phyloP scores from a whole-genome alignment of 306 rosid genomes.

The Rubus idaeus region DNA sequence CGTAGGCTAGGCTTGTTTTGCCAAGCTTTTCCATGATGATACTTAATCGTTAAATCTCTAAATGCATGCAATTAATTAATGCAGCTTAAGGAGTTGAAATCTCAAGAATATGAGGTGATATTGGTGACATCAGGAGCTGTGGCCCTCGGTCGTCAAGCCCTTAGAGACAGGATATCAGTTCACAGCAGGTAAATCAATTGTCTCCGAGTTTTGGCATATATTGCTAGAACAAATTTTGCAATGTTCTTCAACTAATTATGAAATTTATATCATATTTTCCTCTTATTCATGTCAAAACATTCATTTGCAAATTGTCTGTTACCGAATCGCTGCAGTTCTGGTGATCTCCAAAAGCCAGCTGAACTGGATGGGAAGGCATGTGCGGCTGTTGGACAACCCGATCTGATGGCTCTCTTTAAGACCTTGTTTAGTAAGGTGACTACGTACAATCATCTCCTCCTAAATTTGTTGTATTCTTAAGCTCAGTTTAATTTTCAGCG shows the following conservation, averaged over 20 bases:
- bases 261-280: too few species aligned
- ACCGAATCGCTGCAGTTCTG: constrained; percentile 56
- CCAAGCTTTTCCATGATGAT: neutral
- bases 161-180: constrained; percentile 63
- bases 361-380: constrained; percentile 97
- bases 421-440: constrained; percentile 82
- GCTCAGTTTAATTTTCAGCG: neutral
- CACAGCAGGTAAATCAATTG: constrained; percentile 66
- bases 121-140: constrained; percentile 97
- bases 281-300: neutral
- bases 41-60: neutral
- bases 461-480: neutral
- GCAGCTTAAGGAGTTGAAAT: constrained; percentile 78
- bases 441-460: neutral
- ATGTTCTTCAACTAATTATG: neutral
- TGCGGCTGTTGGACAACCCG: constrained; percentile 92
- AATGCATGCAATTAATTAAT: neutral
- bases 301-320: constrained; percentile 6
- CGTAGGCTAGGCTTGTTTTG: neutral
- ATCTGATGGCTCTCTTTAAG: constrained; percentile 93
- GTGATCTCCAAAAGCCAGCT: constrained; percentile 91
- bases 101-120: constrained; percentile 78
- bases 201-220: neutral
- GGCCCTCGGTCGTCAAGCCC: constrained; percentile 97
- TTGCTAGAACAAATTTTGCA: neutral